Conservation (phyloP, 2,329 filamentous ascomycete genomes). For the Hysterium pulicare region DNA sequence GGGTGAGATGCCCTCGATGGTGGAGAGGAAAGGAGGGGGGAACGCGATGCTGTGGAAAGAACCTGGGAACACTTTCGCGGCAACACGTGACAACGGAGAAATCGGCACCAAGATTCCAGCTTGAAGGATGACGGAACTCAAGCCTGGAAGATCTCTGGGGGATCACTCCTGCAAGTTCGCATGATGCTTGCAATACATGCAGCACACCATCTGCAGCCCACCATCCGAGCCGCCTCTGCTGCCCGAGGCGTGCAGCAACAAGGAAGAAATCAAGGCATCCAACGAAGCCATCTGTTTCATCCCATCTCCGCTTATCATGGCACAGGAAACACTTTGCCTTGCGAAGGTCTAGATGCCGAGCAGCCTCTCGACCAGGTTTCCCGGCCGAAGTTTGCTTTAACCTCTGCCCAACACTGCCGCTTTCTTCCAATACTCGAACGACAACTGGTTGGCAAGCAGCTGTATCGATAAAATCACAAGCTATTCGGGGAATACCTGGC, state of each 20-base stretch:
- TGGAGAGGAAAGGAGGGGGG: slow-evolving; percentile 21
- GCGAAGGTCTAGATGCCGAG: background rate
- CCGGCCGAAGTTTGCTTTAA: slow-evolving; percentile 12
- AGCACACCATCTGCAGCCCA: slow-evolving; percentile 10
- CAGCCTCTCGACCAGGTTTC: slow-evolving; percentile 9
- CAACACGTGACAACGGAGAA: slow-evolving; percentile 12
- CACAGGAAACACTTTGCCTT: too few relatives aligned
- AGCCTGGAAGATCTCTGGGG: background rate
- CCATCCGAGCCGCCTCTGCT: slow-evolving; percentile 26
- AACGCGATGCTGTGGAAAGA: slow-evolving; percentile 7
- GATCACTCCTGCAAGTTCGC: slow-evolving; percentile 7
- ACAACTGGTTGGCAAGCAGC: slow-evolving; percentile 13
- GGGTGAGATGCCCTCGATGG: slow-evolving; percentile 6
- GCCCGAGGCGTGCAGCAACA: slow-evolving; percentile 8
- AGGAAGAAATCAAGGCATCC: slow-evolving; percentile 25
- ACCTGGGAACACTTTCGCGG: slow-evolving; percentile 18
- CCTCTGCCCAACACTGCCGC: slow-evolving; percentile 23
- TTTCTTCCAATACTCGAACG: slow-evolving; percentile 9
- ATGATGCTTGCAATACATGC: too few relatives aligned
- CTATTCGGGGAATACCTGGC: slow-evolving; percentile 10
- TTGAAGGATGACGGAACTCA: background rate
- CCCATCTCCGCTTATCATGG: slow-evolving; percentile 1
- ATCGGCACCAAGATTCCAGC: background rate
- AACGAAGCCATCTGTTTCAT: slow-evolving; percentile 7
- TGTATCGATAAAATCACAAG: slow-evolving; percentile 2